A percentile compares a stretch with the other conserved stretches of the same genome.
Conservation (phyloP, 805 yeast species). For the Candida silvatica region DNA sequence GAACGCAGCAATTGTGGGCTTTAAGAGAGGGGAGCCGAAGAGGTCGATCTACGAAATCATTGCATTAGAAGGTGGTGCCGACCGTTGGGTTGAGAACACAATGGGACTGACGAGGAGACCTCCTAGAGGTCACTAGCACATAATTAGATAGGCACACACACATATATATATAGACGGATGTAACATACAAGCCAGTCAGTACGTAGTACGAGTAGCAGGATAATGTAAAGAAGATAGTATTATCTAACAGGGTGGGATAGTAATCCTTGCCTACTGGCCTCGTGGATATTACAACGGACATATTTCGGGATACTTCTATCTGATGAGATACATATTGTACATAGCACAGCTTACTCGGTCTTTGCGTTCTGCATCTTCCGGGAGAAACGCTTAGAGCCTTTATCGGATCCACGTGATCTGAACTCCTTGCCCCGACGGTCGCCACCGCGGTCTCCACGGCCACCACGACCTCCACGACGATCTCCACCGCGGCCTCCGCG, state of each 20-base stretch:
- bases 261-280: no score
- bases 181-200: no score
- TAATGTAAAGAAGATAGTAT: no score
- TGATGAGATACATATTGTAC: no score
- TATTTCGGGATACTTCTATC: no score
- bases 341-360: no score
- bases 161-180: no score
- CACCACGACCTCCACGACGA: slow-evolving; percentile 5
- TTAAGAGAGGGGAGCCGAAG: slow-evolving; percentile 20
- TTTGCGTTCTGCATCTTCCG: no score
- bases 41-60: slow-evolving; percentile 51
- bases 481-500: slow-evolving; percentile 16
- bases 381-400: not conserved
- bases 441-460: slow-evolving; percentile 6
- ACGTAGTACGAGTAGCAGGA: no score
- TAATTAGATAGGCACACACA: not conserved
- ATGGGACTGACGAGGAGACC: slow-evolving; percentile 60
- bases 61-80: slow-evolving; percentile 79
- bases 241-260: no score
- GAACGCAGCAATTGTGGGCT: slow-evolving; percentile 83
- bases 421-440: slow-evolving; percentile 1
- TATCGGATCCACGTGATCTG: not conserved
- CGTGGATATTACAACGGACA: no score
- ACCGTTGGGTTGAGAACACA: slow-evolving; percentile 80
- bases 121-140: slow-evolving; percentile 54